Conservation (phyloP, 2,329 filamentous ascomycete genomes). For the Cyanodermella asteris region DNA sequence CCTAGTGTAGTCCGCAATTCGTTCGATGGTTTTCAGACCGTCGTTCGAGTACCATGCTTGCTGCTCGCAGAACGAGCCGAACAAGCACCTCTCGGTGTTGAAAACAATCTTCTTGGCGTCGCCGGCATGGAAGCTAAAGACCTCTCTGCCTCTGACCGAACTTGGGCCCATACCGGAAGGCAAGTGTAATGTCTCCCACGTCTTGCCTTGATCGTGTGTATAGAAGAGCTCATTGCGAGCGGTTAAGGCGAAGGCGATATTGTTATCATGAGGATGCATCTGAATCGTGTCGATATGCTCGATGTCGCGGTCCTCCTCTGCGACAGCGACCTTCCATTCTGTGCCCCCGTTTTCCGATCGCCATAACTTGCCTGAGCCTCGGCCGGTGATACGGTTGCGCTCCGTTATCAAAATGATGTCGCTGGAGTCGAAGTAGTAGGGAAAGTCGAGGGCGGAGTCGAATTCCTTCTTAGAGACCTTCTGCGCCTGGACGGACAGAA, state of each 20-base stretch:
- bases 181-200: slow-evolving; percentile 45
- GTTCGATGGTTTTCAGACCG: slow-evolving; percentile 50
- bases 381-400: no score
- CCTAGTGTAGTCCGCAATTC: slow-evolving; percentile 44
- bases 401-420: slow-evolving; percentile 63
- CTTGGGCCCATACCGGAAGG: slow-evolving; percentile 32
- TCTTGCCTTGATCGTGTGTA: slow-evolving; percentile 62
- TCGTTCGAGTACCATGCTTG: slow-evolving; percentile 55
- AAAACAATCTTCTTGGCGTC: slow-evolving; percentile 75
- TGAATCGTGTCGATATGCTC: slow-evolving; percentile 39
- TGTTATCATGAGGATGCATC: slow-evolving; percentile 57
- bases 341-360: slow-evolving; percentile 64
- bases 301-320: no score
- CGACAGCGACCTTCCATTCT: no score
- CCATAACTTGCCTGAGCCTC: slow-evolving; percentile 46
- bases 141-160: no score
- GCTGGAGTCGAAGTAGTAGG: slow-evolving; percentile 76
- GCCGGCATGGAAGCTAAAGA: slow-evolving; percentile 58
- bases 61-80: slow-evolving; percentile 38
- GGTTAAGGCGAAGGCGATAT: slow-evolving; percentile 63
- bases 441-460: slow-evolving; percentile 40
- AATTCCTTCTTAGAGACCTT: slow-evolving; percentile 46
- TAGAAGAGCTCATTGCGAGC: slow-evolving; percentile 51
- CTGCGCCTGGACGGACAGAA: no score
- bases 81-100: slow-evolving; percentile 48